Evolutionary conservation across 2,329 filamentous ascomycete genomes (phyloP).

Genomic region (Diaporthe nobilis): DNA sequence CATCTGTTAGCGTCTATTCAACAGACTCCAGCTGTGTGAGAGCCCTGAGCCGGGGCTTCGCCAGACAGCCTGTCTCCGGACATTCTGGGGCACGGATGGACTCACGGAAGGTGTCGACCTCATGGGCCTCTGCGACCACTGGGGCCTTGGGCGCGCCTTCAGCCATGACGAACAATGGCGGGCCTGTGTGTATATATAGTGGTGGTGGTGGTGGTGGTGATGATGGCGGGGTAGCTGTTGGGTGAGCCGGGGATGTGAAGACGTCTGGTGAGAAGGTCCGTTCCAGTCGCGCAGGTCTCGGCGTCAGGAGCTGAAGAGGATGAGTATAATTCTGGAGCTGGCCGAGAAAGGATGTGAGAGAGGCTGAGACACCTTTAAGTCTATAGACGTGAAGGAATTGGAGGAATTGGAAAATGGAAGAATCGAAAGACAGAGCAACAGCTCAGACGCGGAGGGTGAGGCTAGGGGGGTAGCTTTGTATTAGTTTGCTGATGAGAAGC

Average conservation of each 20-base stretch:
- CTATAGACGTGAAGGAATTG: not conserved
- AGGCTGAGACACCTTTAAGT: not conserved
- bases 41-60: constrained; percentile 13
- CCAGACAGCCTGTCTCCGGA: not conserved
- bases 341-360: not conserved
- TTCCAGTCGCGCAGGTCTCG: not conserved
- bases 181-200: constrained; percentile 41
- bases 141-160: constrained; percentile 62
- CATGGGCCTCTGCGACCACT: constrained; percentile 81
- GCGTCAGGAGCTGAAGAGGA: not conserved
- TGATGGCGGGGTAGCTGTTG: constrained; percentile 40
- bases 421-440: constrained; percentile 3
- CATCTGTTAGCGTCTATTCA: constrained; percentile 43
- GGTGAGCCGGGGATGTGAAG: not conserved
- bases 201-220: not conserved
- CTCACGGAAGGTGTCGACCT: constrained; percentile 81
- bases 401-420: constrained; percentile 3
- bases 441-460: constrained; percentile 2
- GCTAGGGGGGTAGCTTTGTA: constrained; percentile 39
- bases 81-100: not conserved
- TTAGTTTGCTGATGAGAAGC: constrained; percentile 29
- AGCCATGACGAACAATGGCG: constrained; percentile 56
- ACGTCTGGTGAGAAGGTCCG: not conserved
- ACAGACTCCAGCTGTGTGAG: constrained; percentile 11
- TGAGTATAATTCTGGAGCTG: not conserved